Conservation (phyloP, 257 asterid genomes). For the Perilla frutescens region DNA sequence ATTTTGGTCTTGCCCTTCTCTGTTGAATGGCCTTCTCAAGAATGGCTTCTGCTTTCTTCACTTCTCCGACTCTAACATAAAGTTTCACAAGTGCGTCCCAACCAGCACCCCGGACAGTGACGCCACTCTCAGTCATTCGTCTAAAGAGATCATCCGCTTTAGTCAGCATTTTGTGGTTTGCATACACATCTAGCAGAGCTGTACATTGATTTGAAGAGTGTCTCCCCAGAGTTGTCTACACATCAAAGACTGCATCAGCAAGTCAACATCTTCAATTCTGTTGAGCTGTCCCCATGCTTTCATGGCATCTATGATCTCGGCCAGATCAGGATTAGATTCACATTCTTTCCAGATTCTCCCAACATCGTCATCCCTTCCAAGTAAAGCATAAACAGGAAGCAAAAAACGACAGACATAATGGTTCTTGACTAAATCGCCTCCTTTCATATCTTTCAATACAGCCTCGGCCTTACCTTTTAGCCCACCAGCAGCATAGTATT, state of each 20-base stretch:
- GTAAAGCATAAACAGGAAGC: conserved; percentile 66
- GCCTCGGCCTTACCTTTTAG: no score
- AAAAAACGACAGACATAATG: no score
- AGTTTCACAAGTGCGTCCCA: conserved; percentile 84
- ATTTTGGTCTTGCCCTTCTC: conserved; percentile 49
- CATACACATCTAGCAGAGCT: conserved; percentile 56
- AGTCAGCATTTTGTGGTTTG: conserved; percentile 61
- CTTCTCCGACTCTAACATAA: conserved; percentile 69
- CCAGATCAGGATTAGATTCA: conserved; percentile 48
- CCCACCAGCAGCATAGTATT: no score
- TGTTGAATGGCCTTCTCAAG: conserved; percentile 54
- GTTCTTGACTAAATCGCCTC: no score
- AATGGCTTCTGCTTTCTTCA: conserved; percentile 67
- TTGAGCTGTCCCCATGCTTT: conserved; percentile 74
- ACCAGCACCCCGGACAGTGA: conserved; percentile 45
- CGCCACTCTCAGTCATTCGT: conserved; percentile 56
- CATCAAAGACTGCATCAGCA: conserved; percentile 68
- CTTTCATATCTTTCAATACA: no score
- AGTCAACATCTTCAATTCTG: conserved; percentile 62
- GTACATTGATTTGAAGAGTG: conserved; percentile 49
- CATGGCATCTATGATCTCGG: conserved; percentile 63
- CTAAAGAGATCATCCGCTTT: conserved; percentile 75
- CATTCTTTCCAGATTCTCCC: conserved; percentile 64
- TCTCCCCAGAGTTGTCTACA: conserved; percentile 40
- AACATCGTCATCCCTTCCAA: conserved; percentile 65